These are phyloP conservation scores for Fusarium torulosum DNA, from an alignment of 2,329 filamentous ascomycete species.

Conservation along the genomic window DNA sequence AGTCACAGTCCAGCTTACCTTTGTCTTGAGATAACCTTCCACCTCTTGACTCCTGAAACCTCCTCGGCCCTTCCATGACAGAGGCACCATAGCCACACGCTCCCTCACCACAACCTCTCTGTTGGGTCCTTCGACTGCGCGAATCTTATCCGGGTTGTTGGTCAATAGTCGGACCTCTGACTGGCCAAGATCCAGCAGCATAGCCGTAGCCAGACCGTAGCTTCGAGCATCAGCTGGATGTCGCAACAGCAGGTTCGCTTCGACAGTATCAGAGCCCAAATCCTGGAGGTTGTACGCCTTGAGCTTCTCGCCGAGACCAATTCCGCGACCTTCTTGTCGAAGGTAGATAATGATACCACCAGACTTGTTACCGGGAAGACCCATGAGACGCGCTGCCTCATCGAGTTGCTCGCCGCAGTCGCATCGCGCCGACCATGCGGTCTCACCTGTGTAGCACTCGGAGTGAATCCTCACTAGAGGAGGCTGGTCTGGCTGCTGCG, in stretches of 20 bases:
- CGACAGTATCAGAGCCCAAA: conserved; percentile 95
- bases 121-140: conserved; percentile 91
- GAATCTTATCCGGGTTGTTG: conserved; percentile 97
- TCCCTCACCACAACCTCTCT: conserved; percentile 89
- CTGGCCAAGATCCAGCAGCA: conserved; percentile 88
- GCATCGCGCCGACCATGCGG: conserved; percentile 96
- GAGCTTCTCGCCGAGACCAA: conserved; percentile 93
- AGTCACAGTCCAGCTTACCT: conserved; percentile 78
- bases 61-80: conserved; percentile 89
- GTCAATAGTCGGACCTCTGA: conserved; percentile 84
- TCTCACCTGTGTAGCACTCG: conserved; percentile 98
- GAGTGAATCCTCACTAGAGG: conserved; percentile 95
- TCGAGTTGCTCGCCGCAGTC: conserved; percentile 98
- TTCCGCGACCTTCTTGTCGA: conserved; percentile 94
- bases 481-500: conserved; percentile 32
- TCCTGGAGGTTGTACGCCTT: conserved; percentile 99
- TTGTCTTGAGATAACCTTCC: conserved; percentile 93
- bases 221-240: conserved; percentile 95
- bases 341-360: conserved; percentile 96
- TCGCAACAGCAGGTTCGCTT: conserved; percentile 89
- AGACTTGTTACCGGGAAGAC: conserved; percentile 69
- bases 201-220: conserved; percentile 96
- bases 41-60: conserved; percentile 91
- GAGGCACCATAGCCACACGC: conserved; percentile 92
- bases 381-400: conserved; percentile 95